These are phyloP conservation scores for Westerdykella aurantiaca DNA, from an alignment of 2,329 filamentous ascomycete species.

Conservation along the genomic window DNA sequence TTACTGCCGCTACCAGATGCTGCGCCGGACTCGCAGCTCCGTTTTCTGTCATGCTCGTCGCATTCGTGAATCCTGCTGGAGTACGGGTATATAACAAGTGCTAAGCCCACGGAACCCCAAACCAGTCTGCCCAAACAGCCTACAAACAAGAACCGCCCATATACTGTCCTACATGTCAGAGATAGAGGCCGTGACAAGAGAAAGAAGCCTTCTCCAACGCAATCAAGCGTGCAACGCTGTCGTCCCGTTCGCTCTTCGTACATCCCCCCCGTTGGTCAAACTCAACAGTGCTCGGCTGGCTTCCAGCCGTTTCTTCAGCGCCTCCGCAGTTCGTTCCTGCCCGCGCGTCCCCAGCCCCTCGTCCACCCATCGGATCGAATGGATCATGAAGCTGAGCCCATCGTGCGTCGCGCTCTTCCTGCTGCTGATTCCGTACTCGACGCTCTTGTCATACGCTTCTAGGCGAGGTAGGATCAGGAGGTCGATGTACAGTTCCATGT, in stretches of 20 bases:
- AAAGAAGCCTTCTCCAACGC: background rate
- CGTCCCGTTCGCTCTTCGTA: conserved; percentile 17
- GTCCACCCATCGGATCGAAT: conserved; percentile 77
- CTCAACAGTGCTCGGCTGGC: conserved; percentile 32
- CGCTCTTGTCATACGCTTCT: conserved; percentile 67
- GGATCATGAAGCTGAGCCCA: conserved; percentile 82
- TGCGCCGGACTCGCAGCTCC: too few species aligned
- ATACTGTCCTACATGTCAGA: background rate
- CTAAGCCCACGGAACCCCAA: conserved; percentile 22
- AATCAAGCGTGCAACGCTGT: conserved; percentile 24
- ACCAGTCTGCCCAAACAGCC: conserved; percentile 4
- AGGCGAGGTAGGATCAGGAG: conserved; percentile 76
- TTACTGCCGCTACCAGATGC: too few species aligned
- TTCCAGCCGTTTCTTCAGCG: conserved; percentile 33
- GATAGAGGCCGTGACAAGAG: too few species aligned
- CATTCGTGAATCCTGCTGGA: too few species aligned
- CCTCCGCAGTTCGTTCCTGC: conserved; percentile 34
- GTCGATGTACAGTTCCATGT: conserved; percentile 81
- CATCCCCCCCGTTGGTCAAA: conserved; percentile 23
- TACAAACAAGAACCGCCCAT: background rate
- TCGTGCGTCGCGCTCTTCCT: conserved; percentile 78
- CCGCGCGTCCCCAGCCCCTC: conserved; percentile 51
- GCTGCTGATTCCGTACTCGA: conserved; percentile 75
- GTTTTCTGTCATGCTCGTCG: too few species aligned
- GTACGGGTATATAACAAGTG: conserved; percentile 38